These are phyloP conservation scores for Bullera alba DNA, from an alignment of 768 basidiomycete genomes.

Conservation along the genomic window DNA sequence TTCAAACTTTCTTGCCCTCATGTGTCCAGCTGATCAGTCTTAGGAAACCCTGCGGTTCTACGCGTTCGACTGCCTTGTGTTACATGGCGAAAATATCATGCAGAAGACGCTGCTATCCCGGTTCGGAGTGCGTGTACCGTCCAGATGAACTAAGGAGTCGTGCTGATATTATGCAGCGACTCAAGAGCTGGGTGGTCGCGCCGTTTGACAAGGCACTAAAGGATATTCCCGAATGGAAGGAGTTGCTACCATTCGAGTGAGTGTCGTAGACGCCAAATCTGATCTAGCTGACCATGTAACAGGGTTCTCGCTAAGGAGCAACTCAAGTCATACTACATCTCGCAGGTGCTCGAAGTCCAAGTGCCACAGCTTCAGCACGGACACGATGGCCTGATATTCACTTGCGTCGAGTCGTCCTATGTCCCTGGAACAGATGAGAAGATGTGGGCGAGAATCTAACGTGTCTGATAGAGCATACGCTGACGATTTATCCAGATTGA, in stretches of 20 bases:
- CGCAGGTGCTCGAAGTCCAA: slow-evolving; percentile 74
- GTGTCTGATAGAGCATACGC: background rate
- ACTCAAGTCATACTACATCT: slow-evolving; percentile 75
- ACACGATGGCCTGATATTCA: slow-evolving; percentile 95
- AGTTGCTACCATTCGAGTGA: slow-evolving; percentile 73
- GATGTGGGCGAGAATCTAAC: slow-evolving; percentile 56
- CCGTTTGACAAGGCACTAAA: slow-evolving; percentile 67
- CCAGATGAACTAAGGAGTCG: background rate
- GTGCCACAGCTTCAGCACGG: slow-evolving; percentile 82
- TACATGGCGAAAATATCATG: slow-evolving; percentile 83
- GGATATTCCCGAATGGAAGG: slow-evolving; percentile 62
- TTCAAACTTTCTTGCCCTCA: slow-evolving; percentile 7
- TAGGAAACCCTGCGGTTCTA: slow-evolving; percentile 77
- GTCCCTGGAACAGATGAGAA: slow-evolving; percentile 73
- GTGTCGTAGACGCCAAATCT: slow-evolving; percentile 35
- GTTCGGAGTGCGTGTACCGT: slow-evolving; percentile 64
- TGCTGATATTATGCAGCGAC: slow-evolving; percentile 51
- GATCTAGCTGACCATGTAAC: background rate
- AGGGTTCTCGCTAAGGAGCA: slow-evolving; percentile 86
- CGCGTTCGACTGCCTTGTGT: slow-evolving; percentile 87
- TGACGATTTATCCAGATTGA: slow-evolving; percentile 59
- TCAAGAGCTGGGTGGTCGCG: slow-evolving; percentile 72
- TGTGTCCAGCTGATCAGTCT: slow-evolving; percentile 2
- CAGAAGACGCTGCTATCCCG: slow-evolving; percentile 69
- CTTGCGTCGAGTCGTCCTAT: slow-evolving; percentile 77